Evolutionary conservation across 139 green algal species (phyloP).

Genomic region (Micractinium conductrix): DNA sequence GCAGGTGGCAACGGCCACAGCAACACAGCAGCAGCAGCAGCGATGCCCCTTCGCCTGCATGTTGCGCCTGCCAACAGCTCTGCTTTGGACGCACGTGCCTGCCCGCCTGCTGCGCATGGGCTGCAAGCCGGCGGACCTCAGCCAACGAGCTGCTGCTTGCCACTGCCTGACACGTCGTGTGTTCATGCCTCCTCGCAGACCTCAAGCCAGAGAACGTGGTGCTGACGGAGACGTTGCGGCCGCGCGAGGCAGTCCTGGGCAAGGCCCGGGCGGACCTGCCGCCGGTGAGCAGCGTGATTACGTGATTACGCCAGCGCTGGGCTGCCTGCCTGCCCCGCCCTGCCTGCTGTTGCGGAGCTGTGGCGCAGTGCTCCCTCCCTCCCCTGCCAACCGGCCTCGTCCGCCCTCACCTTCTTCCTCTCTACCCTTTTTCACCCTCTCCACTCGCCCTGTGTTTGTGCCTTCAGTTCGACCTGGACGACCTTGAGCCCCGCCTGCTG

Average conservation of each 20-base stretch:
- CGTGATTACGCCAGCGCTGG: too few relatives aligned
- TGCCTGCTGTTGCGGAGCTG: background rate
- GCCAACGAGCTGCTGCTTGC: too few relatives aligned
- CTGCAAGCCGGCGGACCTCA: too few relatives aligned
- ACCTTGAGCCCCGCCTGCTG: constrained; percentile 50
- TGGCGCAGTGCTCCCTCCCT: background rate
- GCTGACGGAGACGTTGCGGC: constrained; percentile 73
- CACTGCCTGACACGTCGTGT: background rate
- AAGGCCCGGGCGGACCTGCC: too few relatives aligned
- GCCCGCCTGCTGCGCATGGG: background rate
- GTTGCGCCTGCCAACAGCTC: background rate
- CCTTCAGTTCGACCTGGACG: background rate
- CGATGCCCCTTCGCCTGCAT: background rate
- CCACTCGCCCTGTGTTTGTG: background rate
- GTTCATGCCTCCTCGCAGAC: constrained; percentile 52
- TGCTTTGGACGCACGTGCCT: background rate
- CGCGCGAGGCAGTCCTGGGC: constrained; percentile 23
- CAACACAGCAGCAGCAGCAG: background rate
- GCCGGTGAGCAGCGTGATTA: too few relatives aligned
- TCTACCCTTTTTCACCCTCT: background rate
- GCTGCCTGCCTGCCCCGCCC: background rate
- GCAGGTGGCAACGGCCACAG: background rate
- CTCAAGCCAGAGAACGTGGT: constrained; percentile 99
- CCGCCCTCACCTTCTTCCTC: background rate
- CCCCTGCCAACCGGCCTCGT: background rate